phyloP scores from a whole-genome alignment of 306 rosid genomes.

The Lupinus albus region DNA sequence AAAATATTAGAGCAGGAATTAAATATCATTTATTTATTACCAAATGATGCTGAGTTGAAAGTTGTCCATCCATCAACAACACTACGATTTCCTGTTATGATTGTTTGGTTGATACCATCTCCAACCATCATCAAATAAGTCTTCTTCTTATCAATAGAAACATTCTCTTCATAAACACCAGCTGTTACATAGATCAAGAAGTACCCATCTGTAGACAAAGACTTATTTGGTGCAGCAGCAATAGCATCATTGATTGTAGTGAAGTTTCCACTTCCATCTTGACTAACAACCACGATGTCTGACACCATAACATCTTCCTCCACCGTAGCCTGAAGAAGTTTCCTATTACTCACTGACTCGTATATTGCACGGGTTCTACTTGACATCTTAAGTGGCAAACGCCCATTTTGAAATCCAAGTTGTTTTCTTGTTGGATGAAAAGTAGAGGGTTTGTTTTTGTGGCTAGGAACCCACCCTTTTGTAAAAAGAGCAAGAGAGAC shows the following conservation, averaged over 20 bases:
- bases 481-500: slow-evolving; percentile 72
- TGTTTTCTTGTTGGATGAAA: slow-evolving; percentile 38
- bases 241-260: slow-evolving; percentile 69
- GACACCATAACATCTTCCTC: slow-evolving; percentile 46
- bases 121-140: slow-evolving; percentile 74
- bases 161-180: slow-evolving; percentile 74
- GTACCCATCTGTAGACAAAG: slow-evolving; percentile 51
- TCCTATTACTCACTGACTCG: slow-evolving; percentile 59
- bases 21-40: slow-evolving; percentile 36
- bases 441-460: slow-evolving; percentile 33
- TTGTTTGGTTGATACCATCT: slow-evolving; percentile 70
- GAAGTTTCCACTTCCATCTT: slow-evolving; percentile 73
- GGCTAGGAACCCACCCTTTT: slow-evolving; percentile 70
- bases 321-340: slow-evolving; percentile 36
- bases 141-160: slow-evolving; percentile 60
- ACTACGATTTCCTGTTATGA: slow-evolving; percentile 71
- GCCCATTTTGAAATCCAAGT: slow-evolving; percentile 54
- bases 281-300: slow-evolving; percentile 61
- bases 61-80: slow-evolving; percentile 71
- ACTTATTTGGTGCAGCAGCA: slow-evolving; percentile 65
- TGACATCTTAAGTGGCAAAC: slow-evolving; percentile 67
- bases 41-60: slow-evolving; percentile 75
- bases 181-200: slow-evolving; percentile 68
- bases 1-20: not conserved
- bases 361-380: slow-evolving; percentile 48